A percentile compares a stretch with the other conserved stretches of the same genome.
phyloP scores from a whole-genome alignment of 768 basidiomycete species.

The Candolleomyces efflorescens region DNA sequence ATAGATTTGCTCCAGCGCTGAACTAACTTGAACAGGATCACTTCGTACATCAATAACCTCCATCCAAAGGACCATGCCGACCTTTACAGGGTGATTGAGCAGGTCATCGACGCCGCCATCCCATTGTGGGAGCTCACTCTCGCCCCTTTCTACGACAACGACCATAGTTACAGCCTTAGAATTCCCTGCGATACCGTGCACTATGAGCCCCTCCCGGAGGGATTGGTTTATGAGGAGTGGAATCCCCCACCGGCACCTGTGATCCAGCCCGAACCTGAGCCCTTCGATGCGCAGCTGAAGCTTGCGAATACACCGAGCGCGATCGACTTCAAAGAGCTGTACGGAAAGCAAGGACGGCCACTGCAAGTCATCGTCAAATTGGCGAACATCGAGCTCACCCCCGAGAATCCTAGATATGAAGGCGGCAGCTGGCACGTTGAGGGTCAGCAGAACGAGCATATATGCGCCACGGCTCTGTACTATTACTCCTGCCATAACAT shows the following conservation, averaged over 20 bases:
- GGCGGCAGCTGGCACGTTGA: conserved; percentile 18
- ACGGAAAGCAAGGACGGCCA: conserved; percentile 2
- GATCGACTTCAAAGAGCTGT: conserved; percentile 11
- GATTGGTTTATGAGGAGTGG: neutral
- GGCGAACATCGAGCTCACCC: conserved; percentile 18
- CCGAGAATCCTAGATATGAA: conserved; percentile 13
- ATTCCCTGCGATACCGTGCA: neutral
- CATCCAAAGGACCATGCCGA: conserved; percentile 21
- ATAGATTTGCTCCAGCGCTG: too few species aligned
- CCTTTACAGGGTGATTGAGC: conserved; percentile 22
- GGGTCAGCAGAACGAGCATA: conserved; percentile 20
- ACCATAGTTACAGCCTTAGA: neutral
- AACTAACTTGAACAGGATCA: conserved; percentile 13
- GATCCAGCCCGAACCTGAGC: neutral
- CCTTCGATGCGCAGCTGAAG: neutral
- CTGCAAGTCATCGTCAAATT: conserved; percentile 19
- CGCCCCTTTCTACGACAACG: conserved; percentile 10
- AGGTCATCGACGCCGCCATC: conserved; percentile 20
- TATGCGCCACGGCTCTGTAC: conserved; percentile 22
- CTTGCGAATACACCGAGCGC: neutral
- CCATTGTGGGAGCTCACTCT: conserved; percentile 27
- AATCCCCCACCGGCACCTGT: neutral
- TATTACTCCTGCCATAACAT: conserved; percentile 30
- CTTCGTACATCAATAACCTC: conserved; percentile 40
- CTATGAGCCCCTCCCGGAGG: neutral